phyloP scores from a whole-genome alignment of 768 basidiomycete genomes.

The Trametes villosa region DNA sequence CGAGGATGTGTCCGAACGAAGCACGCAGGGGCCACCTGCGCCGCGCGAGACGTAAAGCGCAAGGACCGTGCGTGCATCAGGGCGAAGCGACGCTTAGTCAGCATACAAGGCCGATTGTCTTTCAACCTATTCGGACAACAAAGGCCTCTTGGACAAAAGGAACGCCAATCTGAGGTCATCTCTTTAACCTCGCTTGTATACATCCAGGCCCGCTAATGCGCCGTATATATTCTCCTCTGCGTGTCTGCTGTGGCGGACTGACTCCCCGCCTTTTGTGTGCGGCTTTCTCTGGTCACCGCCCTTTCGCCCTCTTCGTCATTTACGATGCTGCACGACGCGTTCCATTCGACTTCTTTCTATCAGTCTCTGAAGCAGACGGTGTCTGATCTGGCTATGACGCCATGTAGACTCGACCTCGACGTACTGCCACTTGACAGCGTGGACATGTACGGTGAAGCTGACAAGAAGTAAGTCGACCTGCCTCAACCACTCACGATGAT shows the following conservation, averaged over 20 bases:
- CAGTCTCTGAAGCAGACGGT: slow-evolving; percentile 21
- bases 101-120: slow-evolving; percentile 16
- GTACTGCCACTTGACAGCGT: slow-evolving; percentile 52
- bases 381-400: slow-evolving; percentile 61
- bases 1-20: not conserved
- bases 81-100: slow-evolving; percentile 18
- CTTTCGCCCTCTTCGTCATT: slow-evolving; percentile 52
- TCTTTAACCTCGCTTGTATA: slow-evolving; percentile 11
- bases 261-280: slow-evolving; percentile 12
- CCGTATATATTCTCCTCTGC: slow-evolving; percentile 17
- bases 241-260: not conserved
- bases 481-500: not conserved
- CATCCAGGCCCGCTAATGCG: slow-evolving; percentile 10
- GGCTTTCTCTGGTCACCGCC: slow-evolving; percentile 5
- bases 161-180: slow-evolving; percentile 20
- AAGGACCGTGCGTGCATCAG: slow-evolving; percentile 11
- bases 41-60: not conserved
- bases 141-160: slow-evolving; percentile 28
- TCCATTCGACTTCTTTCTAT: slow-evolving; percentile 13
- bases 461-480: slow-evolving; percentile 55
- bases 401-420: slow-evolving; percentile 23
- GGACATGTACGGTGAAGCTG: slow-evolving; percentile 73
- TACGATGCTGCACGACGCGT: slow-evolving; percentile 2
- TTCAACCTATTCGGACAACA: slow-evolving; percentile 27
- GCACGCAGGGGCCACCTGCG: not conserved